A percentile compares a stretch with the other conserved stretches of the same genome.
phyloP scores from a whole-genome alignment of 2,329 filamentous ascomycete genomes.

The Eutypella sp. region DNA sequence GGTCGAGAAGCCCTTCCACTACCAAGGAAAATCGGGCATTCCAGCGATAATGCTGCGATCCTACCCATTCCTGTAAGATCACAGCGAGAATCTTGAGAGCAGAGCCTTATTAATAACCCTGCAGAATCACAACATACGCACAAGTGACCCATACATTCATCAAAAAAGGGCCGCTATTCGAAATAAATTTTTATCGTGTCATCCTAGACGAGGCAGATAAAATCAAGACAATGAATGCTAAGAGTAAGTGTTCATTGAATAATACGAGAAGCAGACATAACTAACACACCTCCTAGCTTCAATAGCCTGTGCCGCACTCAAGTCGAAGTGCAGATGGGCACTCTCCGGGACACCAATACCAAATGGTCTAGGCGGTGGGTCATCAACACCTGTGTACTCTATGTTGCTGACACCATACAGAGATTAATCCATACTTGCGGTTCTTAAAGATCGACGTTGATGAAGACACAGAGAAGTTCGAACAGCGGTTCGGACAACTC shows the following conservation, averaged over 20 bases:
- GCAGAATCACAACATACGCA: conserved; percentile 8
- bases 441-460: conserved; percentile 8
- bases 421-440: conserved; percentile 9
- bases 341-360: conserved; percentile 11
- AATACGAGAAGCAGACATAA: background rate
- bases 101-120: background rate
- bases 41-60: background rate
- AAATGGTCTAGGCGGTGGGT: conserved; percentile 5
- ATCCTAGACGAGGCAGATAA: conserved; percentile 12
- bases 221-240: conserved; percentile 7
- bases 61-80: conserved; percentile 5
- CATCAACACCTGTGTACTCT: background rate
- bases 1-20: background rate
- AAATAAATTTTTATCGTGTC: conserved; percentile 10
- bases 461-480: background rate
- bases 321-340: conserved; percentile 6
- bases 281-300: conserved; percentile 7
- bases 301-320: conserved; percentile 7
- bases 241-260: conserved; percentile 3
- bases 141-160: conserved; percentile 5
- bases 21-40: background rate
- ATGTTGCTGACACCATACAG: conserved; percentile 3
- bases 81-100: background rate
- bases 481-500: conserved; percentile 1
- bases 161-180: conserved; percentile 1